Evolutionary conservation across 2,329 filamentous ascomycete species (phyloP).

Genomic region (Ophiobolus disseminans): DNA sequence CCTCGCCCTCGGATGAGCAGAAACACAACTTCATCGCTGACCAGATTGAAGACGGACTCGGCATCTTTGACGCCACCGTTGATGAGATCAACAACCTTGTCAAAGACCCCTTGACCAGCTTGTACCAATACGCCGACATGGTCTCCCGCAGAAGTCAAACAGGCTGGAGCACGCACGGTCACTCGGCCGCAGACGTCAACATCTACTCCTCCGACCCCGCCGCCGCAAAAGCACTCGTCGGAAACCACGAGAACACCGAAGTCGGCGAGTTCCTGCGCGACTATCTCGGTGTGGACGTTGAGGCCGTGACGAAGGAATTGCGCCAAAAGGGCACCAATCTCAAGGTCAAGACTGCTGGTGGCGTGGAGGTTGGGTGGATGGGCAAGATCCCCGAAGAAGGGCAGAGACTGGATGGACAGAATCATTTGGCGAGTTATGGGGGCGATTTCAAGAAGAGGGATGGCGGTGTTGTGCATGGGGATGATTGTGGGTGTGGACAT

Average conservation of each 20-base stretch:
- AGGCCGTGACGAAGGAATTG: conserved; percentile 78
- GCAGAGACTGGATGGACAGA: conserved; percentile 55
- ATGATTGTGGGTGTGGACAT: conserved; percentile 40
- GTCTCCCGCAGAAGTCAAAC: conserved; percentile 86
- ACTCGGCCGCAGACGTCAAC: conserved; percentile 90
- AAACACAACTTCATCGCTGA: conserved; percentile 68
- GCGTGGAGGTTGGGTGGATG: conserved; percentile 50
- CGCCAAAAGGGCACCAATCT: conserved; percentile 59
- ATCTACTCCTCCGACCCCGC: conserved; percentile 82
- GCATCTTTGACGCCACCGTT: conserved; percentile 75
- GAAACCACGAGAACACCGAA: conserved; percentile 95
- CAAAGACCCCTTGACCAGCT: conserved; percentile 61
- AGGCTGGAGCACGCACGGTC: conserved; percentile 94
- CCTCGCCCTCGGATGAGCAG: conserved; percentile 39
- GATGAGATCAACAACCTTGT: conserved; percentile 74
- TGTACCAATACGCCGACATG: conserved; percentile 78
- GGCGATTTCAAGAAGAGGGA: conserved; percentile 48
- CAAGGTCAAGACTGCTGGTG: conserved; percentile 36
- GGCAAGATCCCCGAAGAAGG: conserved; percentile 51
- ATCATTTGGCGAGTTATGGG: conserved; percentile 50
- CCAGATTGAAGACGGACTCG: conserved; percentile 74
- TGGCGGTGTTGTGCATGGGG: conserved; percentile 33
- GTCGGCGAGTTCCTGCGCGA: conserved; percentile 80
- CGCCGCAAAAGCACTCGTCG: conserved; percentile 68
- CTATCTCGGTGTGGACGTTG: conserved; percentile 82